Evolutionary conservation across 441 rosid genomes (phyloP).

Genomic region (Euphorbia schlechtendalii): DNA sequence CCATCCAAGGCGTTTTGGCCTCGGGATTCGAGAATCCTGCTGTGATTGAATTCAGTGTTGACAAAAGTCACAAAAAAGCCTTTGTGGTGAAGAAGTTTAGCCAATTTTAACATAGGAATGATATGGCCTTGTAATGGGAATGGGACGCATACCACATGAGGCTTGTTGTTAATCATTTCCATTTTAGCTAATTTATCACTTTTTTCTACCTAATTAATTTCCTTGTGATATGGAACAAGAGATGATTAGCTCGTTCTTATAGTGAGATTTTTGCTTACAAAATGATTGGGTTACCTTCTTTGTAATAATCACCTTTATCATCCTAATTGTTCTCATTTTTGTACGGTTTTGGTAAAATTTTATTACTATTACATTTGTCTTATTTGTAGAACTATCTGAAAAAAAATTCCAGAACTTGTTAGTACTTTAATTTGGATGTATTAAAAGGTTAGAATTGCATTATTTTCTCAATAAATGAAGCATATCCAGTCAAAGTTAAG

Average conservation of each 20-base stretch:
- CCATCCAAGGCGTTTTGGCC: conserved; percentile 18
- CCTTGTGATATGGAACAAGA: neutral
- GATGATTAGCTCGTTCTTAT: neutral
- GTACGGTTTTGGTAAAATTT: no score
- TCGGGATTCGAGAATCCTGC: conserved; percentile 16
- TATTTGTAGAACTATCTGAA: no score
- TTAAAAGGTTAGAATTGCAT: no score
- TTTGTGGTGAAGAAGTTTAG: conserved; percentile 25
- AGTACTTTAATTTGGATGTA: no score
- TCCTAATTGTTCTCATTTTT: neutral
- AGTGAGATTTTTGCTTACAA: neutral
- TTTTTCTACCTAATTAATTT: neutral
- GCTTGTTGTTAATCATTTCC: neutral
- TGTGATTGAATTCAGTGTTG: conserved; percentile 26
- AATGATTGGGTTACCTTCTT: neutral
- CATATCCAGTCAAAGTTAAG: no score
- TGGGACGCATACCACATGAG: conserved; percentile 25
- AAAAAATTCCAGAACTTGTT: no score
- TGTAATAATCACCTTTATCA: neutral
- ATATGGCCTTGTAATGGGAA: conserved; percentile 32
- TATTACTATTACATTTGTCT: no score
- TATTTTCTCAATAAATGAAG: no score
- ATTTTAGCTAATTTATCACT: neutral
- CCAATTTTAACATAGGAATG: conserved; percentile 27
- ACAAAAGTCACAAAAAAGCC: conserved; percentile 32